phyloP scores from a whole-genome alignment of 129 eudicot species.

The Arctium minus region DNA sequence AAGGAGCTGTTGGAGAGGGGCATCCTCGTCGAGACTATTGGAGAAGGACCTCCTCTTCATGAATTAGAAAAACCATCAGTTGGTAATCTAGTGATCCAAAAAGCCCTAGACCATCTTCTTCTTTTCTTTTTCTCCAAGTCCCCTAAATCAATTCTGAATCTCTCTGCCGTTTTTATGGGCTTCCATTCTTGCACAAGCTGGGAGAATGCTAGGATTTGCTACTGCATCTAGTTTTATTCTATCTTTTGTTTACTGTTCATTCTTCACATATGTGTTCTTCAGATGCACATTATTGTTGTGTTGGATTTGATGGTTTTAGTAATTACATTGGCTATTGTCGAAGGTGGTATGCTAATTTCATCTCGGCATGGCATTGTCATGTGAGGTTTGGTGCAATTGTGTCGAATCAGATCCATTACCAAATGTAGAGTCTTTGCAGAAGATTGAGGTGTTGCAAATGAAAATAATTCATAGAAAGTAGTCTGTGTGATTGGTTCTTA shows the following conservation, averaged over 20 bases:
- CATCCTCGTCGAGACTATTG: too few species aligned
- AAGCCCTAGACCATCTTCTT: conserved; percentile 33
- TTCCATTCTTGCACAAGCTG: conserved; percentile 60
- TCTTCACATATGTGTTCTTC: not conserved
- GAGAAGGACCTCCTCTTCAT: not conserved
- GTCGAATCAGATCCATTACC: too few species aligned
- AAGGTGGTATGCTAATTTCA: not conserved
- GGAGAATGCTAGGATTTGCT: conserved; percentile 42
- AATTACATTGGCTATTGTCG: not conserved
- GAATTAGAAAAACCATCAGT: not conserved
- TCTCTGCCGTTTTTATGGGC: conserved; percentile 60
- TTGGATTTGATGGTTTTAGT: not conserved
- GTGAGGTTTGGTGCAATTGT: too few species aligned
- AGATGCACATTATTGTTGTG: not conserved
- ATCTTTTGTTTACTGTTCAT: not conserved
- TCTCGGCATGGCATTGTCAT: too few species aligned
- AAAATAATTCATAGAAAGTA: too few species aligned
- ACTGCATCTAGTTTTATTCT: conserved; percentile 39
- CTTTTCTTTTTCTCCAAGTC: conserved; percentile 34
- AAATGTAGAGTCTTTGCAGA: too few species aligned
- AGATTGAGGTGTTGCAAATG: too few species aligned
- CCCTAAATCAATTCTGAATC: conserved; percentile 6
- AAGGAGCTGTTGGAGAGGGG: too few species aligned
- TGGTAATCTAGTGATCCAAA: conserved; percentile 15
- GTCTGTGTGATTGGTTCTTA: too few species aligned